Conservation (phyloP, 176 grass and related monocot species). For the Hyparrhenia diplandra region DNA sequence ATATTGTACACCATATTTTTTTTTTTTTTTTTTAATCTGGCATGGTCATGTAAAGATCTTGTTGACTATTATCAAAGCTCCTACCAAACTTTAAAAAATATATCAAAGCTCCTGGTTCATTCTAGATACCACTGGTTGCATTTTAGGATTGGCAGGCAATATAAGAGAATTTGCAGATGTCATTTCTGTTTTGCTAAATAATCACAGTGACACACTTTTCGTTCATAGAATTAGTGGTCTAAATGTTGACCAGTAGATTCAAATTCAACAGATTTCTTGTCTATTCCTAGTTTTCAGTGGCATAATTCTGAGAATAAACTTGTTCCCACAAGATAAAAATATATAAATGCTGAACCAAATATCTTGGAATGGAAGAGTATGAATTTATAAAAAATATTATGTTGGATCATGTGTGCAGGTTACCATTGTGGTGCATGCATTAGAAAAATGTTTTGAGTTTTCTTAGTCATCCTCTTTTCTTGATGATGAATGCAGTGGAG, state of each 20-base stretch:
- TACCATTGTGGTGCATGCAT: not conserved
- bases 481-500: constrained; percentile 64
- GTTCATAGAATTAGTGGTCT: not conserved
- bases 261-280: constrained; percentile 6
- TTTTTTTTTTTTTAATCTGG: not conserved
- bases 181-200: constrained; percentile 9
- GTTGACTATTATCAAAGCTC: not conserved
- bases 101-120: not conserved
- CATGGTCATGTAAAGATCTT: not conserved
- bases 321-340: constrained; percentile 16
- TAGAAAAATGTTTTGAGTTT: constrained; percentile 1
- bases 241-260: not conserved
- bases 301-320: not conserved
- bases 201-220: not conserved
- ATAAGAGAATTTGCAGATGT: constrained; percentile 9
- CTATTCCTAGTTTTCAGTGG: not conserved
- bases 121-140: not conserved
- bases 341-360: constrained; percentile 12
- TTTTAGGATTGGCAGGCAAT: not conserved
- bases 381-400: not conserved
- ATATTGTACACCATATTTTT: not conserved
- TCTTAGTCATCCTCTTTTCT: constrained; percentile 4
- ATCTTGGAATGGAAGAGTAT: not conserved
- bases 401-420: not conserved
- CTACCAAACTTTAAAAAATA: not conserved